phyloP scores from a whole-genome alignment of 208 protist species.

The Acanthamoeba lugdunensis region DNA sequence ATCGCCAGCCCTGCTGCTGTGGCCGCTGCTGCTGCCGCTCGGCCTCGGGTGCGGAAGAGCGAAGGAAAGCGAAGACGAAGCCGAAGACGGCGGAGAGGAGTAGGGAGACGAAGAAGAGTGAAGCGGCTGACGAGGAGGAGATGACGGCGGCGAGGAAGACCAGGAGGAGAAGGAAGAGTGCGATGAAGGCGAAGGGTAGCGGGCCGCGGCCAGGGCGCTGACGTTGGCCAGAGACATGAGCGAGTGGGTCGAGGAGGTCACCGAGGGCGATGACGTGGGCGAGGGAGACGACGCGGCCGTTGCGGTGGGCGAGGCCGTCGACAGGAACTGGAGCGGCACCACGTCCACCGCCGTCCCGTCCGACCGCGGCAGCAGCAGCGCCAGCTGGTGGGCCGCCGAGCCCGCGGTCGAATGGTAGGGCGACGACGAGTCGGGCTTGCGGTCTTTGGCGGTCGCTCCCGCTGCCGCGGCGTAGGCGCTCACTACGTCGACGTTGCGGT shows the following conservation, averaged over 20 bases:
- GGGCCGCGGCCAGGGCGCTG: background rate
- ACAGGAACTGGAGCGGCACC: constrained; percentile 8
- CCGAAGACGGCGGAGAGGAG: background rate
- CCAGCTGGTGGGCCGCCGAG: constrained; percentile 3
- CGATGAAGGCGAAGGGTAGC: background rate
- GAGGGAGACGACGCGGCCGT: background rate
- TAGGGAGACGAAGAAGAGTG: background rate
- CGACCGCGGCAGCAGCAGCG: background rate
- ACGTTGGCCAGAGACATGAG: constrained; percentile 29
- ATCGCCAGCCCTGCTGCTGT: background rate
- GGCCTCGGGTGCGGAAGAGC: background rate
- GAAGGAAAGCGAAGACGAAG: background rate
- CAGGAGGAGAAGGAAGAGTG: background rate
- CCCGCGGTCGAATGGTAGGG: background rate
- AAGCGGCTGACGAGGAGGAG: background rate
- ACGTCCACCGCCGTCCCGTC: constrained; percentile 47
- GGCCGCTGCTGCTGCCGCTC: too few species aligned
- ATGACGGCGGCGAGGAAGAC: background rate
- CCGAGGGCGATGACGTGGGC: background rate
- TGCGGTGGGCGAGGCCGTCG: background rate
- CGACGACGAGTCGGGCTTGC: background rate
- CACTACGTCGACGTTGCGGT: constrained; percentile 44
- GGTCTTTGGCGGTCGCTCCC: background rate
- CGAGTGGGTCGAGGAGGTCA: background rate
- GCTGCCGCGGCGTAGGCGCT: background rate